Evolutionary conservation across 1,139 yeast genomes (phyloP).

Genomic region (Blastobotrys buckinghamii): DNA sequence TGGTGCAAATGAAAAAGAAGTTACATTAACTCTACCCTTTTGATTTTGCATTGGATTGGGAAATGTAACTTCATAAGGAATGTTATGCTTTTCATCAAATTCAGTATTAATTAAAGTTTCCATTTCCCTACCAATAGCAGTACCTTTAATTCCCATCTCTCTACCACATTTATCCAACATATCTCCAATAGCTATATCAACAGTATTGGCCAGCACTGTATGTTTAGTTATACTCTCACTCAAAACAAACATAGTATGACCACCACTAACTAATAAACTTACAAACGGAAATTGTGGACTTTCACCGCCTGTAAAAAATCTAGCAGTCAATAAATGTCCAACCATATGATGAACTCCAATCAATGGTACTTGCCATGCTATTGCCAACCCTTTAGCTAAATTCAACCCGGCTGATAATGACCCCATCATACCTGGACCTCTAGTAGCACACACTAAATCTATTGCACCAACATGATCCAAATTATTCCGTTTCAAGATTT

Average conservation of each 20-base stretch:
- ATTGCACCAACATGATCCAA: constrained; percentile 39
- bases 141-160: constrained; percentile 70
- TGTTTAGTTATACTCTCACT: constrained; percentile 59
- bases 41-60: constrained; percentile 51
- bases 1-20: constrained; percentile 73
- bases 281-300: constrained; percentile 68
- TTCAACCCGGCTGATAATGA: constrained; percentile 78
- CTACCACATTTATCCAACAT: constrained; percentile 91
- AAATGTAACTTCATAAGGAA: constrained; percentile 35
- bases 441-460: constrained; percentile 78
- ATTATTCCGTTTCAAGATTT: constrained; percentile 33
- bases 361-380: constrained; percentile 71
- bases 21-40: constrained; percentile 39
- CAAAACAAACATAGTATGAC: constrained; percentile 84
- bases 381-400: constrained; percentile 75
- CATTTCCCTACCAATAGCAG: constrained; percentile 79
- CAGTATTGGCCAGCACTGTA: constrained; percentile 64
- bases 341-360: constrained; percentile 96
- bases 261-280: constrained; percentile 83
- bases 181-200: constrained; percentile 92
- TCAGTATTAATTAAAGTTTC: constrained; percentile 49
- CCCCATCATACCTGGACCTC: constrained; percentile 98
- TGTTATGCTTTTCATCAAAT: constrained; percentile 19
- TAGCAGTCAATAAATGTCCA: constrained; percentile 76
- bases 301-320: constrained; percentile 40